phyloP scores from a whole-genome alignment of 2,329 filamentous ascomycete species.

The Calonectria multiphialidica region DNA sequence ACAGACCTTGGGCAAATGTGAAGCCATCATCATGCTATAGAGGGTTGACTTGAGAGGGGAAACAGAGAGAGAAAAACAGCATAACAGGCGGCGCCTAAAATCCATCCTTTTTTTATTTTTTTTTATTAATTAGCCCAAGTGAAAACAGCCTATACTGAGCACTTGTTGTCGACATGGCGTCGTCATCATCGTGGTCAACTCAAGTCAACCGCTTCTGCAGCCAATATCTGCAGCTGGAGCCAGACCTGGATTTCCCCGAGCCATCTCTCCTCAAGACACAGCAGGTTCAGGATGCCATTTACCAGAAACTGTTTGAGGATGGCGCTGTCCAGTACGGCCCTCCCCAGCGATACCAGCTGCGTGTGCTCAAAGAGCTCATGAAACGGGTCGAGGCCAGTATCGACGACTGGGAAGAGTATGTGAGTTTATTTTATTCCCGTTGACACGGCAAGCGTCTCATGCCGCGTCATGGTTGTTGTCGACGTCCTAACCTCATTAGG shows the following conservation, averaged over 20 bases:
- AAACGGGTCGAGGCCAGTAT: conserved; percentile 79
- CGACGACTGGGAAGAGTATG: conserved; percentile 87
- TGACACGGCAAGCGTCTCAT: neutral
- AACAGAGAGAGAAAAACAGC: neutral
- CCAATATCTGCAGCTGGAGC: conserved; percentile 85
- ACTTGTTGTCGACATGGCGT: conserved; percentile 26
- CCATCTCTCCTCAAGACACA: conserved; percentile 68
- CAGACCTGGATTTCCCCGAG: conserved; percentile 73
- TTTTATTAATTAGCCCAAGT: too few species aligned
- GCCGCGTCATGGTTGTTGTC: neutral
- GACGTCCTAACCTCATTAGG: conserved; percentile 64
- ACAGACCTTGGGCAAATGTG: conserved; percentile 19
- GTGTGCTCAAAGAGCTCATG: conserved; percentile 80
- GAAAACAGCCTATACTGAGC: neutral
- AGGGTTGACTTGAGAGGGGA: conserved; percentile 8
- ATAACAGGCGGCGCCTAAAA: neutral
- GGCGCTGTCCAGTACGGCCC: conserved; percentile 68
- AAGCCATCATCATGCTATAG: conserved; percentile 21
- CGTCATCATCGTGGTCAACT: conserved; percentile 18
- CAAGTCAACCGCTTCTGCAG: conserved; percentile 68
- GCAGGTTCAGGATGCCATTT: conserved; percentile 75
- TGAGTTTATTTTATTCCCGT: conserved; percentile 61
- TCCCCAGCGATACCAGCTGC: conserved; percentile 76
- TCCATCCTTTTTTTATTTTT: neutral
- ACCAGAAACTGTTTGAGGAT: conserved; percentile 74